phyloP scores from a whole-genome alignment of 768 basidiomycete genomes.

The Brasilioporus rufonigricans region DNA sequence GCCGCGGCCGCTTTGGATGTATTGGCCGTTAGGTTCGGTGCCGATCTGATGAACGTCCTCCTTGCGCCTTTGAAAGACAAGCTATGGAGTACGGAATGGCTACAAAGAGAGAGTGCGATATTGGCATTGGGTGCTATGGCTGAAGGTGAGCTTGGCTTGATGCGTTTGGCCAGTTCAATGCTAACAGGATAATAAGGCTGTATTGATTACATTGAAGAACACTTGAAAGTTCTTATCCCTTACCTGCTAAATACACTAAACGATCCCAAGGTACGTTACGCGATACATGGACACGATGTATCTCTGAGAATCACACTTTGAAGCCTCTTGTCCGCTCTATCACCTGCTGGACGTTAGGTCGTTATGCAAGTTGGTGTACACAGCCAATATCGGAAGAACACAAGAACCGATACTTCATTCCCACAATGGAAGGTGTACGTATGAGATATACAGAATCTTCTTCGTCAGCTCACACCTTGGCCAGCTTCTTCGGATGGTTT shows the following conservation, averaged over 20 bases:
- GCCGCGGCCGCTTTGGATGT: slow-evolving; percentile 97
- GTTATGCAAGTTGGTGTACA: slow-evolving; percentile 98
- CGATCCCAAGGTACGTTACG: slow-evolving; percentile 75
- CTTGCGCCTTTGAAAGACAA: slow-evolving; percentile 90
- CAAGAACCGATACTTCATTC: slow-evolving; percentile 88
- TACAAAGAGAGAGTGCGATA: slow-evolving; percentile 93
- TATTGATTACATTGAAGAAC: slow-evolving; percentile 93
- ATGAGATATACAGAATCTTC: slow-evolving; percentile 15
- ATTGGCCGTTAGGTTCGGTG: slow-evolving; percentile 87
- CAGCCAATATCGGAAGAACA: slow-evolving; percentile 81
- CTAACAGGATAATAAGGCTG: slow-evolving; percentile 59
- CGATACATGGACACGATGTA: background rate
- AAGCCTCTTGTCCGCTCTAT: slow-evolving; percentile 97
- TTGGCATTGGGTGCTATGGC: slow-evolving; percentile 97
- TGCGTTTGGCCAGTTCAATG: background rate
- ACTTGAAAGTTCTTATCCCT: slow-evolving; percentile 89
- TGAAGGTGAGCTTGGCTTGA: slow-evolving; percentile 62
- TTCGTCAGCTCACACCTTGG: background rate
- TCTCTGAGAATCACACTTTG: slow-evolving; percentile 5
- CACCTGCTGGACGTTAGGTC: slow-evolving; percentile 98
- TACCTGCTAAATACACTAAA: slow-evolving; percentile 89
- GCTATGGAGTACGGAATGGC: slow-evolving; percentile 90
- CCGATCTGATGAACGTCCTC: slow-evolving; percentile 86
- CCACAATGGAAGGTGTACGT: slow-evolving; percentile 96
- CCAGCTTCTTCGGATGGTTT: slow-evolving; percentile 95